Evolutionary conservation across 1,139 yeast species (phyloP).

Genomic region (Candida pseudoviswanathii): DNA sequence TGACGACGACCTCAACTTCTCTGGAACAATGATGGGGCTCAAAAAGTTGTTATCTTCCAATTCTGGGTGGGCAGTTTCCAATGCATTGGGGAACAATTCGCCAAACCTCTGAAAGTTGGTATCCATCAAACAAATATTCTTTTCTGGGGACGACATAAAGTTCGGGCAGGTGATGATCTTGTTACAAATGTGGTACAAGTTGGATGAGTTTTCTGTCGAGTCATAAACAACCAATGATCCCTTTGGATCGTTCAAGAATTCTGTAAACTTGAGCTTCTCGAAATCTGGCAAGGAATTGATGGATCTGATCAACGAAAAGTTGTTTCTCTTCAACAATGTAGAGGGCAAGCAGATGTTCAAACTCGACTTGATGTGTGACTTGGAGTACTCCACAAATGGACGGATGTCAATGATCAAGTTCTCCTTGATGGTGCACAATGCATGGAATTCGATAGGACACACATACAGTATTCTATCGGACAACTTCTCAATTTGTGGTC

Average conservation of each 20-base stretch:
- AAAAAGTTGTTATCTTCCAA: constrained; percentile 12
- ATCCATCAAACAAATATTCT: constrained; percentile 16
- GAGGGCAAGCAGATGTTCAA: constrained; percentile 77
- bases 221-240: constrained; percentile 30
- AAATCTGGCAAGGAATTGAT: constrained; percentile 56
- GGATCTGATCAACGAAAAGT: constrained; percentile 58
- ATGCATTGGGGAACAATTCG: constrained; percentile 12
- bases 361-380: constrained; percentile 54
- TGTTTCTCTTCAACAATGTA: constrained; percentile 69
- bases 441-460: not conserved
- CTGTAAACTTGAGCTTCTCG: constrained; percentile 35
- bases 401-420: constrained; percentile 65
- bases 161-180: constrained; percentile 41
- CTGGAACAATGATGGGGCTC: constrained; percentile 17
- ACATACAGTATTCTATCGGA: constrained; percentile 6
- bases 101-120: constrained; percentile 19
- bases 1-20: constrained; percentile 13
- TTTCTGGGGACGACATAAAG: constrained; percentile 6
- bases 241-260: constrained; percentile 8
- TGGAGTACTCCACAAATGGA: constrained; percentile 64
- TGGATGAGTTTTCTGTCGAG: constrained; percentile 33
- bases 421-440: not conserved
- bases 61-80: constrained; percentile 10
- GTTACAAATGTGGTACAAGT: constrained; percentile 46
- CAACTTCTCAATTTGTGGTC: constrained; percentile 16